These are phyloP conservation scores for Quercus parvula DNA, from an alignment of 306 rosid genomes.

Conservation along the genomic window DNA sequence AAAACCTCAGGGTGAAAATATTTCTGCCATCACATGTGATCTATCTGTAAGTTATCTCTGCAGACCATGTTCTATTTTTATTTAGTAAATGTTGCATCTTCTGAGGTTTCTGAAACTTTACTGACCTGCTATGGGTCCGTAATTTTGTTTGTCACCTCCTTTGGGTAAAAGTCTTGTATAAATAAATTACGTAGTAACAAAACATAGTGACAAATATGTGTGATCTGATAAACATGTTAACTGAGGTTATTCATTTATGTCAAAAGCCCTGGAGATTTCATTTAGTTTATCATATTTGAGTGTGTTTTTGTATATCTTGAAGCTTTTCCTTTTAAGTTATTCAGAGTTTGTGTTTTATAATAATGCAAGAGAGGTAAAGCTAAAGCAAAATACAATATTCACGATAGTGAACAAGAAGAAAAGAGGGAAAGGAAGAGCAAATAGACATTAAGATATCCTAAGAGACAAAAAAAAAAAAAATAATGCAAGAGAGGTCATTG, in stretches of 20 bases:
- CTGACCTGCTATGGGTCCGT: neutral
- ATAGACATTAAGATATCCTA: too few relatives aligned
- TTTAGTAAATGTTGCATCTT: conserved; percentile 1
- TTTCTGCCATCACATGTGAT: conserved; percentile 85
- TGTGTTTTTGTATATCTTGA: neutral
- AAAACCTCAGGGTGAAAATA: conserved; percentile 89
- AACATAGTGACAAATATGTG: neutral
- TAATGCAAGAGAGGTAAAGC: neutral
- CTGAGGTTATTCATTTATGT: neutral
- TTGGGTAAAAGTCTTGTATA: neutral
- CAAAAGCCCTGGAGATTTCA: conserved; percentile 6
- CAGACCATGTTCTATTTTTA: conserved; percentile 5
- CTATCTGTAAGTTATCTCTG: conserved; percentile 55
- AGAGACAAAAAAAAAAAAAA: neutral
- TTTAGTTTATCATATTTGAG: neutral
- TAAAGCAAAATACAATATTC: too few relatives aligned
- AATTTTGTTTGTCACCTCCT: neutral
- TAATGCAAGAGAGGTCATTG: neutral
- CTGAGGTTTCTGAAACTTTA: neutral
- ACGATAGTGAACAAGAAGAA: too few relatives aligned
- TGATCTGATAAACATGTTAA: neutral
- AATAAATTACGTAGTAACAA: too few relatives aligned
- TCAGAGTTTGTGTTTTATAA: neutral
- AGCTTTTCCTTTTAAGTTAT: neutral
- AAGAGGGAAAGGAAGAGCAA: too few relatives aligned